Base-by-base conservation (phyloP, 106 monocot species). In the Triglochin maritima region DNA sequence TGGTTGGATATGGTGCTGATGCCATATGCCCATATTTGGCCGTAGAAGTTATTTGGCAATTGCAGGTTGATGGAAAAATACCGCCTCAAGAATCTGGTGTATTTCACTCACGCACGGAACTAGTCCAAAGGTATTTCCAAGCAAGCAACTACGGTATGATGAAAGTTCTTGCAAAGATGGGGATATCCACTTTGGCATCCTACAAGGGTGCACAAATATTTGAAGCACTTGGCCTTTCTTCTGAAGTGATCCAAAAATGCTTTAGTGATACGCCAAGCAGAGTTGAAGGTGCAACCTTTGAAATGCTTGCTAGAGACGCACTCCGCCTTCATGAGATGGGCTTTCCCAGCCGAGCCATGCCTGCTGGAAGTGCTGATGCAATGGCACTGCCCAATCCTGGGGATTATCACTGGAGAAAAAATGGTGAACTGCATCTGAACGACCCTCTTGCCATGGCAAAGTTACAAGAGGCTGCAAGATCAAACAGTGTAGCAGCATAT, bases 121-220 rank as follows among this genome's bases (percentile, higher is more conserved):
- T 98, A 57, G 81, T 89, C 13, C 79, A 82, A 49, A 92, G 80
- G 66, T 98, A 98, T 72, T 98, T 98, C 41, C 86, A 92, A 61
- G 98, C 98, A 63, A 86, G 83, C 52, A 88, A 78, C 57, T 84
- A 98, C 66, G 98, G 98, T 17, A 86, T 98, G 88, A 98, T 98
- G 98, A 98, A 98, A 77, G 98, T 98, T 77, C 91, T 98, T 71
- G 98, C 98, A 41, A 98, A 98, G 68, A 98, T 98, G 98, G 98
- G 98, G 3, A 98, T 92, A 72, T 98, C 98, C 12, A 98, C 98
- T 12, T 74, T 98, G 42, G 98, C 98, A 48, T 98, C 98, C 61
- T 98, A 98, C 75, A 98, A 98, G 74, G 98, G 98, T 73, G 98
- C 98, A 50, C 98, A 98, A 59, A 98, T 92, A 62, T 98, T 98